phyloP scores from a whole-genome alignment of 139 green algal species.

The Yamagishiella unicocca region DNA sequence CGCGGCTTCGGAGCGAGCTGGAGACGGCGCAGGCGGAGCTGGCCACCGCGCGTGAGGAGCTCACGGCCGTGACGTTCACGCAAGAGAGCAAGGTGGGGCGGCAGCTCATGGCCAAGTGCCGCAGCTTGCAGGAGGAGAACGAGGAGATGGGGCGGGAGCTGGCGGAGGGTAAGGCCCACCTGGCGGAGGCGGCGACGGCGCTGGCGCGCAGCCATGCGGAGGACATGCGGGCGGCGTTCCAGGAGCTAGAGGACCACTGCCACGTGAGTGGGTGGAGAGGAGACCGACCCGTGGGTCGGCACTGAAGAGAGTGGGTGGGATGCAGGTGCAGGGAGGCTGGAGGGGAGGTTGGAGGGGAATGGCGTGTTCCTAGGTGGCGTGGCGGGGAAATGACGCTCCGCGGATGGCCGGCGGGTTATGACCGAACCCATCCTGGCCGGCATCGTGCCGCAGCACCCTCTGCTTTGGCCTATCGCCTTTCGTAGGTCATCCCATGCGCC shows the following conservation, averaged over 20 bases:
- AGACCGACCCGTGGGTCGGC: no score
- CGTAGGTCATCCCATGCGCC: no score
- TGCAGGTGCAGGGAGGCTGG: no score
- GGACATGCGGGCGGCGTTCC: constrained; percentile 33
- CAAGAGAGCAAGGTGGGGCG: constrained; percentile 82
- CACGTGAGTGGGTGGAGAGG: constrained; percentile 7
- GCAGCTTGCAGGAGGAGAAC: constrained; percentile 77
- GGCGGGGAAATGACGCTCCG: no score
- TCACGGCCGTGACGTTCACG: constrained; percentile 77
- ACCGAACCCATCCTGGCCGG: no score
- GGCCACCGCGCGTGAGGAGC: constrained; percentile 72
- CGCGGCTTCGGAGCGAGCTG: constrained; percentile 66
- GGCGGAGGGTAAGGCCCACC: constrained; percentile 73
- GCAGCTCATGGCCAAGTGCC: constrained; percentile 88
- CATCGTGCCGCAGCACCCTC: no score
- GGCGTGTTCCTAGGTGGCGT: no score
- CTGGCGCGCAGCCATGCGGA: constrained; percentile 18
- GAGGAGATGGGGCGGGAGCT: constrained; percentile 84
- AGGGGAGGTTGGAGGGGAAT: no score
- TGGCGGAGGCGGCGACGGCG: constrained; percentile 25
- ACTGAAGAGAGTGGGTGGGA: no score
- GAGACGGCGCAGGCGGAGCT: constrained; percentile 71
- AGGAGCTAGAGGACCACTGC: constrained; percentile 65
- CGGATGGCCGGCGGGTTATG: no score
- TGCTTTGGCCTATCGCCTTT: no score